phyloP scores from a whole-genome alignment of 306 rosid species.

The Cicer bijugum region DNA sequence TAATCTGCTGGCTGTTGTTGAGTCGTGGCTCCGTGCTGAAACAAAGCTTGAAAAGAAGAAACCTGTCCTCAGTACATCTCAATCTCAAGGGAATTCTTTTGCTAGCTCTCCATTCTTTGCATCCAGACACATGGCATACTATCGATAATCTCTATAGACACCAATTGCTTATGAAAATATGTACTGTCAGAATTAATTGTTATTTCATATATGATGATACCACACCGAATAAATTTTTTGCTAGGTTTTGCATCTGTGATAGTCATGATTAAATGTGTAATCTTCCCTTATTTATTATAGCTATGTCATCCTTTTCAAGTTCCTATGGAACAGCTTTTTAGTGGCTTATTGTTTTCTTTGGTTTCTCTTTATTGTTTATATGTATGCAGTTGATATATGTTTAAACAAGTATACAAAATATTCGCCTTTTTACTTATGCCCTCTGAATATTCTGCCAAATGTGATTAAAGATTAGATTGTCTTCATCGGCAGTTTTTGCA shows the following conservation, averaged over 20 bases:
- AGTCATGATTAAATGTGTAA: slow-evolving; percentile 14
- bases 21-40: slow-evolving; percentile 89
- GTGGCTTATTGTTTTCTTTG: background rate
- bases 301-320: background rate
- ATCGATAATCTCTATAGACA: slow-evolving; percentile 56
- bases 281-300: background rate
- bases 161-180: slow-evolving; percentile 22
- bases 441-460: too few relatives aligned
- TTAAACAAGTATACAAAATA: background rate
- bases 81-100: slow-evolving; percentile 50
- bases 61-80: slow-evolving; percentile 51
- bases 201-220: slow-evolving; percentile 1
- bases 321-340: slow-evolving; percentile 7
- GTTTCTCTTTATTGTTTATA: background rate
- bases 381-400: background rate
- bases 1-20: slow-evolving; percentile 89
- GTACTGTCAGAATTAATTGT: background rate
- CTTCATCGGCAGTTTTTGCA: too few relatives aligned
- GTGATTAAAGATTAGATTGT: too few relatives aligned
- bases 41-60: slow-evolving; percentile 70
- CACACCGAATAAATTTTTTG: background rate
- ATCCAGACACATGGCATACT: slow-evolving; percentile 90
- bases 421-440: too few relatives aligned
- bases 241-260: background rate
- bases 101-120: slow-evolving; percentile 64